phyloP scores from a whole-genome alignment of 148 eudicot species.

The Euryodendron excelsum region DNA sequence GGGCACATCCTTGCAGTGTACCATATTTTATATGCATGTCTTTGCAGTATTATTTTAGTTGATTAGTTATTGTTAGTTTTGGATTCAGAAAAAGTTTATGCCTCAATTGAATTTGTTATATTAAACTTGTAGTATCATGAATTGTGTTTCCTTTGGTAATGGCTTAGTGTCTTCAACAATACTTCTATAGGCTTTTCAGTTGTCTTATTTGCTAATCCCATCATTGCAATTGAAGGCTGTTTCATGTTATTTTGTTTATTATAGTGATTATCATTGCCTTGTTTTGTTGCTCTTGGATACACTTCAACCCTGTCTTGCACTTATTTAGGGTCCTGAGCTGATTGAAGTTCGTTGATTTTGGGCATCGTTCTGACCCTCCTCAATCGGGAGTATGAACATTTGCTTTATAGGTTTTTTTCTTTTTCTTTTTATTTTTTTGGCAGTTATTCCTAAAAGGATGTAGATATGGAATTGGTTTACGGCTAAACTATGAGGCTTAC shows the following conservation, averaged over 20 bases:
- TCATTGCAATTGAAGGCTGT: neutral
- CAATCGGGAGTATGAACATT: neutral
- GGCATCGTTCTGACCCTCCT: neutral
- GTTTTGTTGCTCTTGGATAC: neutral
- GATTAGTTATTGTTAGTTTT: slow-evolving; percentile 2
- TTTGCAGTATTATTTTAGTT: neutral
- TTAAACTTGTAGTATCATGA: neutral
- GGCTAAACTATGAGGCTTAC: neutral
- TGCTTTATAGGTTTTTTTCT: neutral
- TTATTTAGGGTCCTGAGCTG: neutral
- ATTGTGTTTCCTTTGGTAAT: neutral
- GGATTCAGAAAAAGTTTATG: neutral
- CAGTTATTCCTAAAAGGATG: neutral
- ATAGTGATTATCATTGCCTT: no score
- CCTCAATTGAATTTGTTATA: neutral
- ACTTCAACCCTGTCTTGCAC: neutral
- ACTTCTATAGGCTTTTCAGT: no score
- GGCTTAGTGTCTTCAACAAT: neutral
- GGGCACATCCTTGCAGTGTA: neutral
- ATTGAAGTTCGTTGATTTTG: neutral
- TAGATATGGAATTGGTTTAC: neutral
- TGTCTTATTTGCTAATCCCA: neutral
- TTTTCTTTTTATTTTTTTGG: no score
- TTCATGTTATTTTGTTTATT: neutral
- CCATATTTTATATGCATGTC: slow-evolving; percentile 9